Percentiles rank a stretch among this genome's conserved stretches.
Evolutionary conservation across 805 yeast genomes (phyloP).

Genomic region (Phaffomyces thermotolerans): DNA sequence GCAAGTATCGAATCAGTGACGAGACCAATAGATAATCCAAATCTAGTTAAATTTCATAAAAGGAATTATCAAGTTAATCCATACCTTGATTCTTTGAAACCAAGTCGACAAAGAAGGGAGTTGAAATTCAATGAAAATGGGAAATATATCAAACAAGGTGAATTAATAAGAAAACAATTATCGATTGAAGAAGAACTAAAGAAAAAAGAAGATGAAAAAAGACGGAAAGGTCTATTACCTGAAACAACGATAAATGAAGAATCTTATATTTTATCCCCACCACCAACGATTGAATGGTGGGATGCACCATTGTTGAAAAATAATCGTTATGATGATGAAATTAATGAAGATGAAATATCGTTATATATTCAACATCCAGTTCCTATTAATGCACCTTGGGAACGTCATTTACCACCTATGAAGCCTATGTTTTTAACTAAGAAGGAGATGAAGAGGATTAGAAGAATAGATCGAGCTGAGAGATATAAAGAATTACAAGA

Average conservation of each 20-base stretch:
- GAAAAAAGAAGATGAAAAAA: slow-evolving; percentile 26
- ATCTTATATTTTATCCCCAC: slow-evolving; percentile 36
- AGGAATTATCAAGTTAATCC: slow-evolving; percentile 29
- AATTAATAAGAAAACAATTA: slow-evolving; percentile 35
- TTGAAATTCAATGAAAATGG: slow-evolving; percentile 43
- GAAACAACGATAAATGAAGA: slow-evolving; percentile 52
- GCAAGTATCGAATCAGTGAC: slow-evolving; percentile 1
- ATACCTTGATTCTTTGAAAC: slow-evolving; percentile 19
- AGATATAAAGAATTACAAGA: slow-evolving; percentile 68
- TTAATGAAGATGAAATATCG: slow-evolving; percentile 41
- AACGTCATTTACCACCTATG: slow-evolving; percentile 32
- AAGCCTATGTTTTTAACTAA: slow-evolving; percentile 61
- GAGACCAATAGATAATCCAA: slow-evolving; percentile 18
- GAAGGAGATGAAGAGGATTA: slow-evolving; percentile 62
- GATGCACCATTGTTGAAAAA: slow-evolving; percentile 49
- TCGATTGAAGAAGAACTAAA: slow-evolving; percentile 30
- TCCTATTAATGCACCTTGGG: slow-evolving; percentile 55
- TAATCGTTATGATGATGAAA: slow-evolving; percentile 26
- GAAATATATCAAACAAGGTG: slow-evolving; percentile 35
- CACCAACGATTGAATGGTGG: slow-evolving; percentile 88
- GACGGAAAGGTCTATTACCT: slow-evolving; percentile 41
- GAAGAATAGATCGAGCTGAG: slow-evolving; percentile 51
- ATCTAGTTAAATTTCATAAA: slow-evolving; percentile 14
- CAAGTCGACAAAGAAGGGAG: slow-evolving; percentile 28
- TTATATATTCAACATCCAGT: slow-evolving; percentile 80